Evolutionary conservation across 2,329 filamentous ascomycete genomes (phyloP).

Genomic region (Arthrobotrys pseudoclavata): DNA sequence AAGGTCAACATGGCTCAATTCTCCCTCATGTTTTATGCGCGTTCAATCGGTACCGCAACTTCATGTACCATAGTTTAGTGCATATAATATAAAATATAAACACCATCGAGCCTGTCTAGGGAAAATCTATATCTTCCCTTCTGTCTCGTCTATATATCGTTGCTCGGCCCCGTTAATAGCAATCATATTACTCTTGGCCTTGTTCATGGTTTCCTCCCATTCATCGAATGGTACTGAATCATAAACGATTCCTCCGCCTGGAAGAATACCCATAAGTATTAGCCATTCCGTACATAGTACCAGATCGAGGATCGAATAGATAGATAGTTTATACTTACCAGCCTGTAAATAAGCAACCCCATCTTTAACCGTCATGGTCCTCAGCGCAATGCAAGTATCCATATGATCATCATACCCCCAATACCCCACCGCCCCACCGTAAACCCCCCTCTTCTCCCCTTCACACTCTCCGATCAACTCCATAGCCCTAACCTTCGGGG

Average conservation of each 20-base stretch:
- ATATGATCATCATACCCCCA: slow-evolving; percentile 84
- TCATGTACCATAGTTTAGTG: no score
- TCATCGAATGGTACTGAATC: slow-evolving; percentile 92
- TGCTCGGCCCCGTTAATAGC: slow-evolving; percentile 88
- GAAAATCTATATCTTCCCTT: slow-evolving; percentile 31
- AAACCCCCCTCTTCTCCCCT: slow-evolving; percentile 91
- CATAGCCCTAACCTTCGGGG: slow-evolving; percentile 97
- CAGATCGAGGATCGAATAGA: not conserved
- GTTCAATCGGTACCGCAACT: no score
- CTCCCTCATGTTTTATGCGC: no score
- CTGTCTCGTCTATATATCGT: slow-evolving; percentile 68
- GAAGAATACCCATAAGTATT: slow-evolving; percentile 4
- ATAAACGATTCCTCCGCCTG: slow-evolving; percentile 89
- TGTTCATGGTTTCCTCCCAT: slow-evolving; percentile 97
- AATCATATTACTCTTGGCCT: slow-evolving; percentile 88
- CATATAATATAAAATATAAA: no score
- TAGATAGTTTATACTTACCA: slow-evolving; percentile 64
- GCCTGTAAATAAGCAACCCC: slow-evolving; percentile 91
- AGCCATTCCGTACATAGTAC: not conserved
- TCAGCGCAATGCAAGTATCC: slow-evolving; percentile 76
- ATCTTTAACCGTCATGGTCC: slow-evolving; percentile 95
- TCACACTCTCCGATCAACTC: slow-evolving; percentile 96
- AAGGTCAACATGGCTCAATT: no score
- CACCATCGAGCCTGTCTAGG: no score
- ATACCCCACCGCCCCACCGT: slow-evolving; percentile 95